Evolutionary conservation across 805 yeast genomes (phyloP).

Genomic region (Jamesozyma rosinii): DNA sequence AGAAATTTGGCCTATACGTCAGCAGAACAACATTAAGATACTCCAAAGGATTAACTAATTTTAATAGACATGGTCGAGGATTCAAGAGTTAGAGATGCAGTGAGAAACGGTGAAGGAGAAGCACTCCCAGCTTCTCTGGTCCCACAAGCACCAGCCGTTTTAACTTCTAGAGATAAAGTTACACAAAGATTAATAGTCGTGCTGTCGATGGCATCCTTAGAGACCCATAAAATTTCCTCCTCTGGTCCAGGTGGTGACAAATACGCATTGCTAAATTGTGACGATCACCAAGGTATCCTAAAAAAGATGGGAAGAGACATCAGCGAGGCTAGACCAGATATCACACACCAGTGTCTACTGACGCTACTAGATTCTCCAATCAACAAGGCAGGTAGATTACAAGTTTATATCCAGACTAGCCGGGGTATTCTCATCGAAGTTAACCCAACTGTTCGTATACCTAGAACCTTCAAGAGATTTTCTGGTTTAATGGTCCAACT

Average conservation of each 20-base stretch:
- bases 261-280: conserved; percentile 89
- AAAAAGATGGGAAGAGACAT: conserved; percentile 96
- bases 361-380: conserved; percentile 95
- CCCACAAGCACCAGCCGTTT: conserved; percentile 76
- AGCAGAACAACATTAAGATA: too few relatives aligned
- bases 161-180: conserved; percentile 74
- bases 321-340: conserved; percentile 98
- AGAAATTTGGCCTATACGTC: too few relatives aligned
- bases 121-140: conserved; percentile 63
- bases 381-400: conserved; percentile 93
- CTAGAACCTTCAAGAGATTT: conserved; percentile 95
- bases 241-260: conserved; percentile 79
- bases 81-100: conserved; percentile 39
- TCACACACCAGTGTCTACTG: conserved; percentile 93
- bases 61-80: conserved; percentile 35
- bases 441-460: conserved; percentile 92
- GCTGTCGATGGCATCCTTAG: conserved; percentile 90
- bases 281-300: conserved; percentile 92
- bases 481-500: conserved; percentile 97
- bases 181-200: conserved; percentile 88
- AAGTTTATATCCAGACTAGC: conserved; percentile 93
- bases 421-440: conserved; percentile 91
- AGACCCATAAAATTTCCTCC: conserved; percentile 81
- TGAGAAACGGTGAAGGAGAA: conserved; percentile 30
- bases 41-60: too few relatives aligned